phyloP scores from a whole-genome alignment of 176 grass and related monocot genomes.

The Cenchrus fungigraminus region DNA sequence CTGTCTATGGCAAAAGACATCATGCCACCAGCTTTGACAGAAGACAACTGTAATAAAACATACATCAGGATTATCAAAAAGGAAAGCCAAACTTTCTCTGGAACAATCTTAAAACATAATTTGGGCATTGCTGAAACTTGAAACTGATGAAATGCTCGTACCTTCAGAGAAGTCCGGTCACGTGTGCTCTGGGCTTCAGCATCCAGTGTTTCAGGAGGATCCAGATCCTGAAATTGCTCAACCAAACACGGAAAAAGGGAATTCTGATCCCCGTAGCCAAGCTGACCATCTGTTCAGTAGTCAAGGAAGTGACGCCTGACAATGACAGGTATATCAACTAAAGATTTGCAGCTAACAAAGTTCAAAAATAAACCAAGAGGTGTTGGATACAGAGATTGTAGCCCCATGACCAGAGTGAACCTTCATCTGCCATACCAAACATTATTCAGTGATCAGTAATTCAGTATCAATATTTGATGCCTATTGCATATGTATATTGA shows the following conservation, averaged over 20 bases:
- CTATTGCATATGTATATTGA: not conserved
- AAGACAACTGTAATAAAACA: slow-evolving; percentile 62
- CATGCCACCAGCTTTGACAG: slow-evolving; percentile 95
- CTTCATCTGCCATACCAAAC: slow-evolving; percentile 74
- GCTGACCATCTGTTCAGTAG: slow-evolving; percentile 79
- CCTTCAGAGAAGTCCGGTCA: slow-evolving; percentile 61
- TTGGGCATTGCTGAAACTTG: not conserved
- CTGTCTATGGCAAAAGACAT: slow-evolving; percentile 98
- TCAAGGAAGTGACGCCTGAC: slow-evolving; percentile 49
- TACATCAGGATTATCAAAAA: slow-evolving; percentile 4
- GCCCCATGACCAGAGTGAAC: slow-evolving; percentile 98
- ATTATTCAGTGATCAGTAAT: slow-evolving; percentile 35
- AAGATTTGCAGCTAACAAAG: slow-evolving; percentile 17
- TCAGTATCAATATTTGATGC: not conserved
- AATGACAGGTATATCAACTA: slow-evolving; percentile 10
- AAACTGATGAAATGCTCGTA: slow-evolving; percentile 19
- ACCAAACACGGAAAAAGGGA: slow-evolving; percentile 75
- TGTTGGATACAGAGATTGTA: slow-evolving; percentile 96
- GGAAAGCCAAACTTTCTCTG: slow-evolving; percentile 22
- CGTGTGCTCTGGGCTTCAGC: slow-evolving; percentile 29
- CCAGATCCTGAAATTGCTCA: slow-evolving; percentile 76
- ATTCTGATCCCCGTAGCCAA: slow-evolving; percentile 80
- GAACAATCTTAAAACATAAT: not conserved
- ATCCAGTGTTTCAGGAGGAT: slow-evolving; percentile 55
- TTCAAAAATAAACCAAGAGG: slow-evolving; percentile 8